Base-by-base conservation (phyloP, 257 asterid genomes). In the Penstemon davidsonii region DNA sequence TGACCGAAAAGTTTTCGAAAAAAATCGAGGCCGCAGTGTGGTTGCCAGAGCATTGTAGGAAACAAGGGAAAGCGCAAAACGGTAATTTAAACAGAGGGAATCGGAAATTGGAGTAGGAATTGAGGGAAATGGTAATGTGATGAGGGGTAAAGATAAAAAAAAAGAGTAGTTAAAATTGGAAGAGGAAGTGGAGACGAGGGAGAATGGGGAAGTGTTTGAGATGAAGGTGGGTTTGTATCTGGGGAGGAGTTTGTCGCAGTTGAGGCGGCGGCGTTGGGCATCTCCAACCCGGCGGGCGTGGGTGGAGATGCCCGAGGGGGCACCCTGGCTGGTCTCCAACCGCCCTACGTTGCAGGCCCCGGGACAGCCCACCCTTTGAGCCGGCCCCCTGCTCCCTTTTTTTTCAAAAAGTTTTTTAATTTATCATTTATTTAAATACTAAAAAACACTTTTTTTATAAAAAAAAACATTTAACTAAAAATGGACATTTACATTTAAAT, bases 221-320 rank as follows among this genome's bases (percentile, higher is more conserved):
- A 59, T 84, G 76, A 86, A 82, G 80, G 84, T 91, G 39, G 91
- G 86, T 4, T 64, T 88, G 82, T 84, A 83, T 67, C 73, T 88
- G 25, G 96, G 97, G 7, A 70, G 97, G 79, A 90, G 92, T 40
- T 66, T 86, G 51, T 86, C 96, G 57, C 83, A 88, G 72, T 78
- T 90, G 0, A 84, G 1, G 85, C 84, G 0, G 64, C 73, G 41
- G 64, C 75, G n/a, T n/a, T n/a, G n/a, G n/a, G n/a, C n/a, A n/a
- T n/a, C n/a, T n/a, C n/a, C n/a, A n/a, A n/a, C n/a, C n/a, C n/a
- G n/a, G n/a, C n/a, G n/a, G n/a, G n/a, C n/a, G n/a, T n/a, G n/a
- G n/a, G n/a, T n/a, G n/a, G n/a, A n/a, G n/a, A n/a, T n/a, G n/a
- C n/a, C n/a, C n/a, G n/a, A n/a, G n/a, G n/a, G n/a, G n/a, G n/a